Percentiles rank a stretch among this genome's conserved stretches.
phyloP scores from a whole-genome alignment of 139 green algal genomes.

The Chlamydomonas sp. region DNA sequence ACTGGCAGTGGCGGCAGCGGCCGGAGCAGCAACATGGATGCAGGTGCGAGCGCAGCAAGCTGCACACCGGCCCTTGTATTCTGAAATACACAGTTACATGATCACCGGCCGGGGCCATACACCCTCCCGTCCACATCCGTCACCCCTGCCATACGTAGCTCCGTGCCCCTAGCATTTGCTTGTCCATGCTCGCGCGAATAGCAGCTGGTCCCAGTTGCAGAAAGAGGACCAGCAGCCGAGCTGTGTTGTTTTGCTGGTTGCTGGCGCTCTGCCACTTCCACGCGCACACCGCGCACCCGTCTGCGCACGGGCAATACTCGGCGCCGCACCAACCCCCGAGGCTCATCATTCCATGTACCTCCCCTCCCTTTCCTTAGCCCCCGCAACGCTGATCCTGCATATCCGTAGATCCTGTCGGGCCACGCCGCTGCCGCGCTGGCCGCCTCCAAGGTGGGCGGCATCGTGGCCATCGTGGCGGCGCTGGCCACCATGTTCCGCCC shows the following conservation, averaged over 20 bases:
- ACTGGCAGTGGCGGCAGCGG: constrained; percentile 40
- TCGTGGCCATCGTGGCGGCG: constrained; percentile 49
- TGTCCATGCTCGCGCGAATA: too few species aligned
- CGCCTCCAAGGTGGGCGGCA: constrained; percentile 48
- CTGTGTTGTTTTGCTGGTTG: too few species aligned
- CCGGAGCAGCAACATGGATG: constrained; percentile 51
- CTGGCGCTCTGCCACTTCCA: too few species aligned
- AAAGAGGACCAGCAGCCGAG: too few species aligned
- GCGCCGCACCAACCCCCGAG: not conserved
- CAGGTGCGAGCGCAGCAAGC: constrained; percentile 35
- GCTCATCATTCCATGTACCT: not conserved
- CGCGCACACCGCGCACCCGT: not conserved
- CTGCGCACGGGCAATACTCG: not conserved
- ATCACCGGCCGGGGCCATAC: too few species aligned
- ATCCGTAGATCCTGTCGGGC: constrained; percentile 50
- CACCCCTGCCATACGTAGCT: too few species aligned
- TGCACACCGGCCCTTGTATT: not conserved
- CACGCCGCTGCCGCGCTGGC: constrained; percentile 37
- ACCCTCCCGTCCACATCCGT: too few species aligned
- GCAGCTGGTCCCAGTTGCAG: too few species aligned
- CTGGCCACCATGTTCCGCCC: constrained; percentile 70
- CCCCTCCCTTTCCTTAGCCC: not conserved
- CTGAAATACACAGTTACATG: too few species aligned
- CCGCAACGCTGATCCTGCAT: not conserved
- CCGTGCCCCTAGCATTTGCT: too few species aligned